These are phyloP conservation scores for Sugiyamaella qingdaonensis DNA, from an alignment of 805 yeast genomes.

Conservation along the genomic window DNA sequence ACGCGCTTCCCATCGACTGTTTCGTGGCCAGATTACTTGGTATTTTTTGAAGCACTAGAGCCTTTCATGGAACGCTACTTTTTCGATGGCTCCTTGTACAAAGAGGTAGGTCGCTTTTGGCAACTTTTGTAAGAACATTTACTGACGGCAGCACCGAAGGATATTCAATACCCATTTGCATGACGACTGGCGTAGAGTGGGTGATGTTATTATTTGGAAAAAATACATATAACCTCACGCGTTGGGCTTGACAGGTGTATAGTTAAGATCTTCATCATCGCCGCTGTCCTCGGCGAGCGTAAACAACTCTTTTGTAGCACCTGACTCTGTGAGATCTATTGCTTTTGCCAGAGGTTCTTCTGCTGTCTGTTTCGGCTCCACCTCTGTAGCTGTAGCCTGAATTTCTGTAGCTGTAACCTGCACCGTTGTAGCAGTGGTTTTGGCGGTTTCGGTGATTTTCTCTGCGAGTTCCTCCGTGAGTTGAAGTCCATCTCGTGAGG, in stretches of 20 bases:
- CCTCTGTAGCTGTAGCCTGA: neutral
- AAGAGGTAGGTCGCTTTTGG: slow-evolving; percentile 1
- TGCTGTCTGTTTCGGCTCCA: neutral
- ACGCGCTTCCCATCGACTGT: slow-evolving; percentile 27
- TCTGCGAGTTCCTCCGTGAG: neutral
- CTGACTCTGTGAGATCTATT: neutral
- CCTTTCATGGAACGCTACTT: slow-evolving; percentile 31
- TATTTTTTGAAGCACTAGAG: slow-evolving; percentile 65
- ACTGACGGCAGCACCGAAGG: slow-evolving; percentile 37
- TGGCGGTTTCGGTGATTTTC: neutral
- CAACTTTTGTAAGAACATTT: neutral
- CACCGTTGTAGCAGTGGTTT: neutral
- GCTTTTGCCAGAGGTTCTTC: neutral
- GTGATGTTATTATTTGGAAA: slow-evolving; percentile 63
- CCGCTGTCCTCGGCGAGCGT: neutral
- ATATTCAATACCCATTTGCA: slow-evolving; percentile 78
- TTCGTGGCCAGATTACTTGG: slow-evolving; percentile 68
- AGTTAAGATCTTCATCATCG: neutral
- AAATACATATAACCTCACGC: neutral
- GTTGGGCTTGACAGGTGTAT: neutral
- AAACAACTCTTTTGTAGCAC: neutral
- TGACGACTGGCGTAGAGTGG: slow-evolving; percentile 78
- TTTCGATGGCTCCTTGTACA: neutral
- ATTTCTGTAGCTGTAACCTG: neutral
- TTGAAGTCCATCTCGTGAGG: neutral